Base-by-base conservation (phyloP, 2,329 filamentous ascomycete species). In the Herpotrichia juniperi region DNA sequence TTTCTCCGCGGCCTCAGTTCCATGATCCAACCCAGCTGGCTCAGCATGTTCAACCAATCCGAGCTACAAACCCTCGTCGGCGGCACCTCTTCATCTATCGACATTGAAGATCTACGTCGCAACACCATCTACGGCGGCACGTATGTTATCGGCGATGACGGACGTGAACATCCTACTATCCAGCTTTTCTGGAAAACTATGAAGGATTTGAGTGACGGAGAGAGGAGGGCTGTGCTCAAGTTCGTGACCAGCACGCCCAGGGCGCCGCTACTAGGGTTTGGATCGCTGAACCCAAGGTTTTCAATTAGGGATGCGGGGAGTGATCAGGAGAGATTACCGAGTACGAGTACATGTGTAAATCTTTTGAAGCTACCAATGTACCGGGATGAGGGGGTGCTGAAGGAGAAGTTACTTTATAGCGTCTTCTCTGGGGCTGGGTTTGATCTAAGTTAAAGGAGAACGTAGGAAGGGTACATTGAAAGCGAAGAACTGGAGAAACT, bases 31-130 rank as follows among this genome's bases (percentile, higher is more conserved):
- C 93, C 93, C 0, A 85, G 86, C 3, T 99, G 94, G 94, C 83
- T 99, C 4, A 92, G 89, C 64, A 97, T 99, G 94, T 99, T 99
- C 80, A 99, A 99, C 73, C 93, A 97, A 72, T 86, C 86, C 2
- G 94, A 99, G 72, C 83, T 99, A 4, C 94, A 97, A 75, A 94
- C 91, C 1, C 86, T 99, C 5, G 89, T 99, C 14, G 91, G 92
- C 47, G 94, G 94, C 37, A 92, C 96, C 63, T 88, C 87, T 24
- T 87, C 87, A 9, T 87, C 90, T 56, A 96, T 99, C 52, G 89
- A 97, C 66, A 83, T 99, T 30, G 85, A 89, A 24, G 94, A 99
- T 71, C 81, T 97, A 34, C 86, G 93, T 21, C 81, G 80, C 48
- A 90, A 97, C 74, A 97, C 94, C 0, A 75, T 85, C 2, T 99